Evolutionary conservation across 441 rosid species (phyloP), one percentile per base, ranked within the genome.

Genomic region (Populus hybrid): DNA sequence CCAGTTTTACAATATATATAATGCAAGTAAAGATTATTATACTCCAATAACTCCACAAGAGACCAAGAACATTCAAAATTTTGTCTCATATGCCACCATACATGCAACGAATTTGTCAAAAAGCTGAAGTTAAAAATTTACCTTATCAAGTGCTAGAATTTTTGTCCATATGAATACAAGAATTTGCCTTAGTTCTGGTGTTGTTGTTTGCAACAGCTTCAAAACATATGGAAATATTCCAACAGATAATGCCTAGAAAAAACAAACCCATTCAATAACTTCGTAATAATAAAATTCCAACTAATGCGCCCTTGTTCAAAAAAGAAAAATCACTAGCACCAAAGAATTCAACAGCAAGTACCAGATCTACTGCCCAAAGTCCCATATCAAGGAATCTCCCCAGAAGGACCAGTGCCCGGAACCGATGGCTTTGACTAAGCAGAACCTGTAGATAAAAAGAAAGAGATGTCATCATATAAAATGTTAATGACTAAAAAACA

Each of bases 371-470:
- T 35, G 99, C 99, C 99, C 99, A 97, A 34, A 91, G 89, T 81
- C 99, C 99, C 99, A 97, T 97, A 87, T 97, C 99, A 77, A 97
- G 97, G 82, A 97, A 97, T 82, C 97, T 92, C 79, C 99, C 99
- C 70, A 97, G 99, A 82, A 97, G 97, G 76, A 97, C 97, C 86
- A 97, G 86, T 23, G 99, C 99, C 34, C 95, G 97, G 88, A 91
- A 93, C 72, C 99, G 93, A 88, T 95, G 99, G 85, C 98, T 87
- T 84, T 95, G 99, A 87, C 99, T 97, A 77, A 95, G 99, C 74
- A 95, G 90, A 83, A 93, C 99, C 99, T 95, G 93, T 23, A 80
- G 81, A 83, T 63, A 74, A 75, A 78, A 50, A 50, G n/a, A 4
- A 14, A 50, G 8, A 30, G n/a, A 69, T 75, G 76, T 59, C n/a